Conservation (phyloP, 2,329 filamentous ascomycete genomes). For the Endothia cerciana region DNA sequence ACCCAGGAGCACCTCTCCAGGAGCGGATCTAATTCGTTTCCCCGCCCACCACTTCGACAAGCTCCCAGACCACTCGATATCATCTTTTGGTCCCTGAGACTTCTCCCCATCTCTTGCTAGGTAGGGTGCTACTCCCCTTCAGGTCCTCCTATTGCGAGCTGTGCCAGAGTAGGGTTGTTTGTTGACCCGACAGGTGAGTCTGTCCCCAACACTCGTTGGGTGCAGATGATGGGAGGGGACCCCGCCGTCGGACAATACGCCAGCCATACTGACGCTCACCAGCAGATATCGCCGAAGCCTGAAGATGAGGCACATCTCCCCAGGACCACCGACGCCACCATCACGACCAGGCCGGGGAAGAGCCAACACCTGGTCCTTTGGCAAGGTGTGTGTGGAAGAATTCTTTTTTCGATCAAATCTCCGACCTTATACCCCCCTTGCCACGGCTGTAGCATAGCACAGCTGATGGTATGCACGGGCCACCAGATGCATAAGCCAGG, state of each 20-base stretch:
- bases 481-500: neutral
- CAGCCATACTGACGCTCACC: constrained; percentile 17
- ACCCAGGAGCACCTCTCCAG: neutral
- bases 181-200: neutral
- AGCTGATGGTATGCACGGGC: neutral
- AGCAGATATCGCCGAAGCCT: constrained; percentile 4
- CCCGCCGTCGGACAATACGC: constrained; percentile 12
- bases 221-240: neutral
- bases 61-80: neutral
- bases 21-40: neutral
- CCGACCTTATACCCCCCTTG: neutral
- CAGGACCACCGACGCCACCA: constrained; percentile 25
- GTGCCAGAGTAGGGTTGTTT: neutral
- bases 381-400: constrained; percentile 21
- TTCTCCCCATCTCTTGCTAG: neutral
- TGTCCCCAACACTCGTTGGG: neutral
- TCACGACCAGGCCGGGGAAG: constrained; percentile 19
- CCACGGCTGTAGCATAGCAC: neutral
- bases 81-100: neutral
- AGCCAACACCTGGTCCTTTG: constrained; percentile 29
- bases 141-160: neutral
- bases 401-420: constrained; percentile 2
- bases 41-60: neutral
- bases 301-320: constrained; percentile 29
- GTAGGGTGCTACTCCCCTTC: neutral